Evolutionary conservation across 2,329 filamentous ascomycete genomes (phyloP).

Genomic region (Tolypocladium ophioglossoides): DNA sequence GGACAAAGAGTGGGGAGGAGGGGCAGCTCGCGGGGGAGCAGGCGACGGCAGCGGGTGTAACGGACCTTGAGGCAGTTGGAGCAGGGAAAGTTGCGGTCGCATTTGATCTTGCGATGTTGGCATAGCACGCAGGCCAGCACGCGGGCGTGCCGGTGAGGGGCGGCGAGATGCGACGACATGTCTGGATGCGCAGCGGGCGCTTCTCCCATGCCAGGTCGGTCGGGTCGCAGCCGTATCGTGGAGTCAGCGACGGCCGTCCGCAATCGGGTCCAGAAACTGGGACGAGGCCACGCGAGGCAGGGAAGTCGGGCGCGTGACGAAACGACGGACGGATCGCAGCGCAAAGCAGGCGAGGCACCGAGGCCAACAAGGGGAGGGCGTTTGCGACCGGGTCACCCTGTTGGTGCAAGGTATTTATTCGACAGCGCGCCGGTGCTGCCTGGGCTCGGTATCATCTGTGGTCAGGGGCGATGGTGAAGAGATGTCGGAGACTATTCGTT

Average conservation of each 20-base stretch:
- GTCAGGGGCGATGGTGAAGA: neutral
- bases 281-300: neutral
- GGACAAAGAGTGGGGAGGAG: neutral
- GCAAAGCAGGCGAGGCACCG: neutral
- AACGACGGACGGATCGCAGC: neutral
- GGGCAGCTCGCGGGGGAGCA: neutral
- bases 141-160: constrained; percentile 28
- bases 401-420: neutral
- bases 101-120: constrained; percentile 53
- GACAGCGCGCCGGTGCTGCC: neutral
- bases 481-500: neutral
- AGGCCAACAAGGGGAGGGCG: neutral
- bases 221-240: neutral
- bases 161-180: constrained; percentile 20
- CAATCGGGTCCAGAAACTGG: neutral
- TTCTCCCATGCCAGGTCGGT: constrained; percentile 23
- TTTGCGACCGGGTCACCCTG: neutral
- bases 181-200: constrained; percentile 4
- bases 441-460: neutral
- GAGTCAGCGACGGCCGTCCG: neutral
- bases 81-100: constrained; percentile 47
- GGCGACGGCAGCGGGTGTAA: constrained; percentile 1
- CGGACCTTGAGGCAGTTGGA: constrained; percentile 50
- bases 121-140: constrained; percentile 46
- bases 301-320: neutral